These are phyloP conservation scores for Zopfia rhizophila DNA, from an alignment of 2,329 filamentous ascomycete genomes.

Conservation along the genomic window DNA sequence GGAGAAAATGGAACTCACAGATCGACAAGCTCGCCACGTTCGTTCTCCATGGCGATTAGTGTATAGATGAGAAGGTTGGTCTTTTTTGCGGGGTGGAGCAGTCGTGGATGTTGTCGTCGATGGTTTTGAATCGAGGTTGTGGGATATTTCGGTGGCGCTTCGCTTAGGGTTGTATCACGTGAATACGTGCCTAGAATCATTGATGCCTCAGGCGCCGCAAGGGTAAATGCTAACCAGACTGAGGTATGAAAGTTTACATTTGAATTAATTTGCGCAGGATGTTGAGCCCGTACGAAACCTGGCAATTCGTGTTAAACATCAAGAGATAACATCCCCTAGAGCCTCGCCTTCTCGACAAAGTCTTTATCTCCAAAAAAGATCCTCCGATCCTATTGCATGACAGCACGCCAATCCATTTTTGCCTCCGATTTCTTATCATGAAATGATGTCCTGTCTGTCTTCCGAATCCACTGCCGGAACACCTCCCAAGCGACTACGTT, in stretches of 20 bases:
- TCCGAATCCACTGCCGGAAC: slow-evolving; percentile 40
- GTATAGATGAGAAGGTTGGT: slow-evolving; percentile 35
- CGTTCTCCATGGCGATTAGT: slow-evolving; percentile 92
- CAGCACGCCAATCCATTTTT: neutral
- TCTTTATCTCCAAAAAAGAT: slow-evolving; percentile 7
- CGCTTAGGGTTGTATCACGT: slow-evolving; percentile 10
- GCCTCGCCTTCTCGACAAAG: neutral
- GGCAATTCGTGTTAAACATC: no score
- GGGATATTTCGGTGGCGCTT: slow-evolving; percentile 18
- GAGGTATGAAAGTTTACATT: no score
- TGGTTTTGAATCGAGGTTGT: slow-evolving; percentile 23
- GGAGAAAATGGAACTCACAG: slow-evolving; percentile 74
- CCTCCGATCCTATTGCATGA: slow-evolving; percentile 1
- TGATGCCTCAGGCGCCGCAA: no score
- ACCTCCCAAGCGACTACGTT: slow-evolving; percentile 42
- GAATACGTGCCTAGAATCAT: neutral
- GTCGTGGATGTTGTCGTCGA: slow-evolving; percentile 41
- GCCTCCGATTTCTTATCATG: neutral
- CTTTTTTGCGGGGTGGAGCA: slow-evolving; percentile 34
- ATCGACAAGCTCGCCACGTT: slow-evolving; percentile 99
- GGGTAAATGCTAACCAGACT: no score
- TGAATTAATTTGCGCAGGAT: no score
- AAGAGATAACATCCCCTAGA: no score
- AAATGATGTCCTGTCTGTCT: neutral
- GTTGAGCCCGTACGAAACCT: no score